Base-by-base conservation (phyloP, 2,329 filamentous ascomycete genomes). In the Penicillium psychrosexuale region DNA sequence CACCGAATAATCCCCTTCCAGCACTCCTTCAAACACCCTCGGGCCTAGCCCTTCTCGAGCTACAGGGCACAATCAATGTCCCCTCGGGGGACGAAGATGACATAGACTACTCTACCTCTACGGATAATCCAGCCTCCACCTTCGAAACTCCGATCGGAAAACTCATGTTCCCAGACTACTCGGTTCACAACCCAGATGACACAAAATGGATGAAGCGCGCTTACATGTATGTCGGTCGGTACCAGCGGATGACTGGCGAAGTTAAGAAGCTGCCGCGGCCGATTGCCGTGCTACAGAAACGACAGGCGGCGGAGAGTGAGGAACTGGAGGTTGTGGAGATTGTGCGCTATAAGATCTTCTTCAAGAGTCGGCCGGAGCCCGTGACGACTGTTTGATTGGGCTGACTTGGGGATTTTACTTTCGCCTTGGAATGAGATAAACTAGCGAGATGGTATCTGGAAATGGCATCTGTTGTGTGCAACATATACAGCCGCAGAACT, bases 51-150 rank as follows among this genome's bases (percentile, higher is more conserved):
- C 80, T 99, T 43, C 80, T 99, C 54, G 94, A 97, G 76, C 84
- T 99, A 13, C 94, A 99, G 78, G 94, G 92, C 58, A 90, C 85
- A 13, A 87, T 99, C 75, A 93, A 95, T 72, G 79, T 91, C 1
- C 86, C 90, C 8, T 60, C 75, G 30, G 64, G 61, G n/a, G 57
- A 67, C 8, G 51, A 53, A 34, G 33, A 66, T n/a, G 61, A 71
- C 27, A 59, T 69, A 22, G 46, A 68, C 5, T 58, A 74, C 34
- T 37, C 48, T 12, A 28, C 27, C 5, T 28, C 53, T 24, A 44
- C 13, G 17, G 31, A 56, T 8, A 53, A 63, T 49, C 9, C 57
- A 45, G 40, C 58, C 3, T 44, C 58, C 15, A 51, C 63, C 27
- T 70, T 66, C 54, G 72, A 78, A 49, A 83, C 84, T 1, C 74